Base-by-base conservation (phyloP, 441 rosid species). In the Macaranga tanarius region DNA sequence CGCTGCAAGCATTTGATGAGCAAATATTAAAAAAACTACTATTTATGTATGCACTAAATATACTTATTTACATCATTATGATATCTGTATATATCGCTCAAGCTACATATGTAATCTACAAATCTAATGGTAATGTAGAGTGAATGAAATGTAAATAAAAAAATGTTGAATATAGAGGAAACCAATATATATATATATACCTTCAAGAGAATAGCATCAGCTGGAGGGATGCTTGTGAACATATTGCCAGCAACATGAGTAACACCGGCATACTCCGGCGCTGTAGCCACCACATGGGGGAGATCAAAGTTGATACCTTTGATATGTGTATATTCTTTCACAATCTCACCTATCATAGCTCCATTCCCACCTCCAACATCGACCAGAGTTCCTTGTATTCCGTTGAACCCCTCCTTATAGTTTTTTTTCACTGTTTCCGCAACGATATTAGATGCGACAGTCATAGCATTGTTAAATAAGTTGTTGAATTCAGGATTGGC, bases 261-360 rank as follows among this genome's bases (percentile, higher is more conserved):
- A 25, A 62, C 65, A 5, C 65, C 65, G 23, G 10, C 65, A 19
- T 38, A 34, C 23, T 38, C 25, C 0, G 65, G 65, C 19, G 47
- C 65, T 7, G 11, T n/a, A 9, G 65, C 65, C 22, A 62, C 22
- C 3, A 62, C 65, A 62, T 62, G 65, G 1, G 65, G 65, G 38
- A 62, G 65, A 62, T 62, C 65, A 19, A 62, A 62, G 3, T 62
- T 62, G 12, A 38, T 38, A 34, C 65, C 65, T 62, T 62, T 62
- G 3, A 62, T 62, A 19, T 62, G 47, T 0, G 65, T 47, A 62
- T 62, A 25, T 9, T 44, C 65, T 47, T 62, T 62, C 25, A 62
- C 65, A 62, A 62, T 62, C 47, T 62, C 65, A 62, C 7, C 11
- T 9, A 62, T 22, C 65, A 62, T 13, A 6, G 47, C n/a, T 17